Base-by-base conservation (phyloP, 352 stramenopile genomes). In the Saprolegnia parasitica region DNA sequence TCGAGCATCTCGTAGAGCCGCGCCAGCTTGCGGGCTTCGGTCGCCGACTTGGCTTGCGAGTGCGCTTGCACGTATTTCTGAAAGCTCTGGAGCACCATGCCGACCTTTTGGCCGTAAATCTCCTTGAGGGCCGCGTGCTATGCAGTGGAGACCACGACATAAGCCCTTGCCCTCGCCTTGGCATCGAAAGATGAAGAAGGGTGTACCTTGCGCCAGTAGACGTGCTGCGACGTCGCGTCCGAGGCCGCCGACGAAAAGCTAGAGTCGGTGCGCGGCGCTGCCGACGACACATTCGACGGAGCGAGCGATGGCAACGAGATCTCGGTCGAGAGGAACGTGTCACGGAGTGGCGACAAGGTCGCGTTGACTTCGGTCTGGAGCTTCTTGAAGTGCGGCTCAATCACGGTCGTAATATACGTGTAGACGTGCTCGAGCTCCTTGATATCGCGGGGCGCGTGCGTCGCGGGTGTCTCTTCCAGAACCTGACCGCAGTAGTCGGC, bases 1-100 rank as follows among this genome's bases (percentile, higher is more conserved):
- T 70, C 63, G n/a, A 70, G 46, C 63, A 70, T 70, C 39, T 70
- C 63, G 32, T 70, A 70, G 29, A 70, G 29, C 1, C 63, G 63
- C 16, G 63, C 47, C 9, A 70, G 18, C 24, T 70, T 70, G 24
- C 63, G 24, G 5, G 63, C 63, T 52, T 70, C 63, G 8, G 63
- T 52, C 20, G 63, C 63, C n/a, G 63, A 70, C 26, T 70, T 70
- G 29, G 63, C 63, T 26, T 70, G 63, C 11, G 63, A 58, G 29
- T 61, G 21, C 18, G 54, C 63, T 24, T 52, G 15, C 2, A 52
- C 63, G 40, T 70, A 70, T 24, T 70, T 70, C 35, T 61, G 49
- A 62, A 70, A 70, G n/a, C 42, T 42, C 35, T 52, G 16, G 21
- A 61, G 46, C 13, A 49, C 63, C 24, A 56, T 35, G n/a, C 20